A percentile compares a stretch with the other conserved stretches of the same genome.
phyloP scores from a whole-genome alignment of 2,329 filamentous ascomycete genomes.

The Zymoseptoria brevis region DNA sequence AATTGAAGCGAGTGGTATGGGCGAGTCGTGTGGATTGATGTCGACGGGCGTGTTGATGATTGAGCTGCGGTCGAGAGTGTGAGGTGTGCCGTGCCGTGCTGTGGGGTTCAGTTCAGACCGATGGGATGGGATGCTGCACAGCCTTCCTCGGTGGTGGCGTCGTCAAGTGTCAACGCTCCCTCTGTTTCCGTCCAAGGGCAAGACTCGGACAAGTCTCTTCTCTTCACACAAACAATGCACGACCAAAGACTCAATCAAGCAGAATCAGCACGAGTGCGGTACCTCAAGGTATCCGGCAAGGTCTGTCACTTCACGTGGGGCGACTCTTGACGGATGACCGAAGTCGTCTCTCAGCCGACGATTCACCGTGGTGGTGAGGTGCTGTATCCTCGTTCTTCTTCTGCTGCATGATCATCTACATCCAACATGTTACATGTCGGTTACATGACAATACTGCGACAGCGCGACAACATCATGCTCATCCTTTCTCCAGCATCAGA shows the following conservation, averaged over 20 bases:
- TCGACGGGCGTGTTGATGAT: background rate
- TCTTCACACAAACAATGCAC: background rate
- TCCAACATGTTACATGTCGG: background rate
- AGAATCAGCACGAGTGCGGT: background rate
- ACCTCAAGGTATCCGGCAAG: background rate
- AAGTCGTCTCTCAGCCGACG: background rate
- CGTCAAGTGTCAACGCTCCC: background rate
- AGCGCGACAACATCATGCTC: no score
- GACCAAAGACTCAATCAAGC: background rate
- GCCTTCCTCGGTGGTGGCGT: background rate
- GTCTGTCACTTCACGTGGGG: background rate
- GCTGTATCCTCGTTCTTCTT: background rate
- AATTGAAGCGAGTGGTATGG: background rate
- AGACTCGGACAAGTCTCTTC: background rate
- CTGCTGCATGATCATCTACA: background rate
- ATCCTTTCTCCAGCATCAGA: no score
- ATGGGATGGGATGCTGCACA: background rate
- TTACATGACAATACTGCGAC: background rate
- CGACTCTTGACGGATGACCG: background rate
- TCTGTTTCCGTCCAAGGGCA: background rate
- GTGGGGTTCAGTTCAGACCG: background rate
- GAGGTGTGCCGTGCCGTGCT: background rate
- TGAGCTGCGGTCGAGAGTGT: background rate
- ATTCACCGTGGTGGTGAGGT: background rate
- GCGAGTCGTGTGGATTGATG: background rate